Base-by-base conservation (phyloP, 176 grass and related monocot species). In the Oryza punctata region DNA sequence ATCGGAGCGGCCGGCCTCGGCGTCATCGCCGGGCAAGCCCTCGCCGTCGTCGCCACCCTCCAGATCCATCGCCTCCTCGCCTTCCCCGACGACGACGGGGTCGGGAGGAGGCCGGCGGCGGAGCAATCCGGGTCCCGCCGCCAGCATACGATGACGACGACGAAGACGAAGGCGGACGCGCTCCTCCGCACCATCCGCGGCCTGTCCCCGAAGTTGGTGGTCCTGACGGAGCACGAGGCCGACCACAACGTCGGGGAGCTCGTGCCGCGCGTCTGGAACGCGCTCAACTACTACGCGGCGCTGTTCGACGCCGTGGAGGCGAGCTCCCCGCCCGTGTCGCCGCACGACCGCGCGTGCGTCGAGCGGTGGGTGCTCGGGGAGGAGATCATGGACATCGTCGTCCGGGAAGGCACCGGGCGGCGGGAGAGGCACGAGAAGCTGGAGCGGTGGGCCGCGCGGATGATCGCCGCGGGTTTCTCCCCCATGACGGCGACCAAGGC, bases 211-310 rank as follows among this genome's bases (percentile, higher is more conserved):
- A 97, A 90, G 81, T 40, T 97, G 49, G 37, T 90, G 72, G 68
- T 94, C 25, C 12, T 97, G 73, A 94, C 89, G 3, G 89, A 97
- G 82, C 89, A 94, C 78, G 91, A 94, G 40, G 84, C 94, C 3
- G 74, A 85, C 72, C 91, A 94, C 87, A 97, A 91, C 8, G 41
- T 65, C 0, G 35, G 40, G 9, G 70, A 37, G 3, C 75, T 97
- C 59, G 67, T 1, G 12, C 52, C 30, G 11, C 70, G 91, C 75
- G 78, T 90, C 74, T 18, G 49, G 15, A 84, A 79, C 38, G 85
- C 91, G 18, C 67, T 92, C 38, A 83, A 81, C 26, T 88, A 89
- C 79, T 97, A 94, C 50, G 81, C 63, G 1, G 71, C 80, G 7
- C 21, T 94, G 65, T 92, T 97, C 33, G 87, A 83, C 21, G 85